Conservation (phyloP, 805 yeast genomes). For the Hanseniaspora vineae region DNA sequence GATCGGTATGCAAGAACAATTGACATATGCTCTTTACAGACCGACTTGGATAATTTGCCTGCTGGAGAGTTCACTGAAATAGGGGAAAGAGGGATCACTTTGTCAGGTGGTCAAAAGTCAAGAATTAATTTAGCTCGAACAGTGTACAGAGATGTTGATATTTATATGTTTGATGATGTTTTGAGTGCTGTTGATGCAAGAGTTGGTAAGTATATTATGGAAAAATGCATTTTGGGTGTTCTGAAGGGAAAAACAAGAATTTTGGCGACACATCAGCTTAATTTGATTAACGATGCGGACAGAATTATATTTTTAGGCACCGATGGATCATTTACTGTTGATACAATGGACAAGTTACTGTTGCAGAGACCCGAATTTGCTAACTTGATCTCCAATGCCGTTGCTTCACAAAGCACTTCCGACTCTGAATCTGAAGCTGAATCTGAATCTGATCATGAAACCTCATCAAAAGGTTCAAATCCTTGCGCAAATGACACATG, state of each 20-base stretch:
- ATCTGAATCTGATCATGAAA: too few species aligned
- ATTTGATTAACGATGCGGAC: constrained; percentile 58
- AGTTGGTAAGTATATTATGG: constrained; percentile 70
- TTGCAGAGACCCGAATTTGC: constrained; percentile 33
- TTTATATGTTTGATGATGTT: constrained; percentile 64
- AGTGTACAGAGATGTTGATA: constrained; percentile 56
- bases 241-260: constrained; percentile 50
- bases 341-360: constrained; percentile 43
- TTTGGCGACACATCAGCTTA: constrained; percentile 75
- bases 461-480: too few species aligned
- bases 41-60: constrained; percentile 53
- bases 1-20: constrained; percentile 41
- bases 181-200: constrained; percentile 79
- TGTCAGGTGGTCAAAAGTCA: constrained; percentile 87
- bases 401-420: constrained; percentile 25
- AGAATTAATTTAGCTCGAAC: constrained; percentile 70
- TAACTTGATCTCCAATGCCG: constrained; percentile 30
- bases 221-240: constrained; percentile 50
- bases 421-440: background rate
- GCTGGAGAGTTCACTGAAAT: constrained; percentile 71
- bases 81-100: constrained; percentile 75
- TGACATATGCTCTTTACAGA: constrained; percentile 51
- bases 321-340: constrained; percentile 53
- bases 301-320: constrained; percentile 49
- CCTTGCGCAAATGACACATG: too few species aligned